These are phyloP conservation scores for Canariomyces notabilis DNA, from an alignment of 2,329 filamentous ascomycete species.

Conservation along the genomic window DNA sequence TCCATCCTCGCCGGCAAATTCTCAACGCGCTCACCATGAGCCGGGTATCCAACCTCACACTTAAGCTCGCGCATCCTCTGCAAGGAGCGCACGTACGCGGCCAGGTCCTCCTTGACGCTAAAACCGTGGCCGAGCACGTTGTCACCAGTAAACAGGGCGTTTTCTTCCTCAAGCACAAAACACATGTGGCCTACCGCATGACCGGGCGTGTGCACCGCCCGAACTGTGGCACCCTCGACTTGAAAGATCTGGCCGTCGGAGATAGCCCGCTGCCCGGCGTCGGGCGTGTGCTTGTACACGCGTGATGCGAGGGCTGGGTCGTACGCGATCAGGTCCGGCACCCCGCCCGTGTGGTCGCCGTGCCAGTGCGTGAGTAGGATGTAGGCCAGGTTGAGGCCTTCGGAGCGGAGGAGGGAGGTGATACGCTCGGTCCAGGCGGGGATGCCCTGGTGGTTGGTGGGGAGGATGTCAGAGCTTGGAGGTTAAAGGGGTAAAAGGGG, in stretches of 20 bases:
- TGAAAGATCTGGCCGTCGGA: conserved; percentile 49
- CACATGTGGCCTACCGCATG: conserved; percentile 81
- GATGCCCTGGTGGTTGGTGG: conserved; percentile 60
- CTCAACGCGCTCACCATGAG: conserved; percentile 38
- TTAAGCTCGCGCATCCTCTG: conserved; percentile 21
- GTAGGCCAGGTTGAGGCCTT: conserved; percentile 34
- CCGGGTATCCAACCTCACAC: conserved; percentile 39
- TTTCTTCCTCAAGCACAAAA: conserved; percentile 70
- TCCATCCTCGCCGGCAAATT: conserved; percentile 36
- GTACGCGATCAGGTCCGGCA: conserved; percentile 49
- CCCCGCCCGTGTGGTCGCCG: conserved; percentile 63
- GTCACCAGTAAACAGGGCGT: conserved; percentile 83
- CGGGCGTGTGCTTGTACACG: conserved; percentile 34
- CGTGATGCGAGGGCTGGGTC: conserved; percentile 36
- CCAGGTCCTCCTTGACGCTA: conserved; percentile 75
- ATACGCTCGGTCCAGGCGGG: conserved; percentile 49
- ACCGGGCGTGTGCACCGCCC: conserved; percentile 56
- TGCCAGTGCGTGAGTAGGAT: conserved; percentile 71
- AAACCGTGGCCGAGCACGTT: conserved; percentile 85
- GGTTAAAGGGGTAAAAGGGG: no score
- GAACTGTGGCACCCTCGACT: conserved; percentile 60
- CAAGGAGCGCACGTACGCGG: conserved; percentile 37
- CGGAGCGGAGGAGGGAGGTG: conserved; percentile 27
- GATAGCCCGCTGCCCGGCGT: conserved; percentile 29
- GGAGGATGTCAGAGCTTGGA: no score